These are phyloP conservation scores for Podila epigama DNA, from an alignment of 192 early-diverging fungal species.

Conservation along the genomic window DNA sequence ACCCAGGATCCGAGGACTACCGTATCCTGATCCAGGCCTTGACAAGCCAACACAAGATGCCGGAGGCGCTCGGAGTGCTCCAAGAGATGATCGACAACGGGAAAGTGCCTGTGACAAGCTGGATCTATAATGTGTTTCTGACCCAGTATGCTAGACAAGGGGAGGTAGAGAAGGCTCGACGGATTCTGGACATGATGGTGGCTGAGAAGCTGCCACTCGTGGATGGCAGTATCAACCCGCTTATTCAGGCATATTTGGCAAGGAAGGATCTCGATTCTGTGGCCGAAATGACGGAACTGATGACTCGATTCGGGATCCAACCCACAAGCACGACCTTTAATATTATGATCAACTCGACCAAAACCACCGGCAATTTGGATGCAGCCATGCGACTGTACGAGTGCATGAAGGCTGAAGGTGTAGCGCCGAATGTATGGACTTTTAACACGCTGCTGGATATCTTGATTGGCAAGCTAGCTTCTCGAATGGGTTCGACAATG, in stretches of 20 bases:
- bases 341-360: constrained; percentile 44
- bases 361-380: constrained; percentile 5
- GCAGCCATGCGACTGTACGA: constrained; percentile 28
- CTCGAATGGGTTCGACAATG: background rate
- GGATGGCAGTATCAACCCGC: constrained; percentile 40
- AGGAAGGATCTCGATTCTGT: constrained; percentile 25
- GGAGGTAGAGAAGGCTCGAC: constrained; percentile 31
- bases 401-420: constrained; percentile 19
- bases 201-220: constrained; percentile 16
- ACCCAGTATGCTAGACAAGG: constrained; percentile 33
- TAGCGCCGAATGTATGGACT: constrained; percentile 39
- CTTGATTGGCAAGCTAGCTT: constrained; percentile 1
- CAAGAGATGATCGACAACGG: constrained; percentile 23
- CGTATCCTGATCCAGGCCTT: constrained; percentile 24
- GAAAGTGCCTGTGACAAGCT: constrained; percentile 15
- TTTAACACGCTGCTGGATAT: constrained; percentile 34
- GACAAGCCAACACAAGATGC: constrained; percentile 14
- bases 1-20: constrained; percentile 29
- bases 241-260: constrained; percentile 27
- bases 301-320: constrained; percentile 18
- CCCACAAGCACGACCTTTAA: constrained; percentile 32
- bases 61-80: constrained; percentile 26
- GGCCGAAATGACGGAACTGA: constrained; percentile 28
- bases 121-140: constrained; percentile 47
- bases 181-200: constrained; percentile 33